Conservation (phyloP, 2,329 filamentous ascomycete species). For the Paraphaeosphaeria minitans region DNA sequence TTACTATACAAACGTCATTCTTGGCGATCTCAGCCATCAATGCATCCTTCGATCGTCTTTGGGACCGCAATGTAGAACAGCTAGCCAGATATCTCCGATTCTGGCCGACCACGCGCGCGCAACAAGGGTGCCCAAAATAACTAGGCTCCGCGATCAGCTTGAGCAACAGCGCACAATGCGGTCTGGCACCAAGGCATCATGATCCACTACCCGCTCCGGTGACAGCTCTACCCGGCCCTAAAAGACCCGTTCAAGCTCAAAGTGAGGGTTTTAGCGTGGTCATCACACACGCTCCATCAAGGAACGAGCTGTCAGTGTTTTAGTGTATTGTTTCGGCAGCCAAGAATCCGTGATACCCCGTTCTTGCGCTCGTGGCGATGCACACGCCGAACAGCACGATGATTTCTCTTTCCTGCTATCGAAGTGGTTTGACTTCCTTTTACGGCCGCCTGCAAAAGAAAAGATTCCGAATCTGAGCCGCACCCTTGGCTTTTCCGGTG, state of each 20-base stretch:
- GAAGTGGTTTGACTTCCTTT: neutral
- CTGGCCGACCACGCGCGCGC: neutral
- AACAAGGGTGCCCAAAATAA: neutral
- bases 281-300: conserved; percentile 3
- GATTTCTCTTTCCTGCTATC: neutral
- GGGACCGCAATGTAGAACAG: neutral
- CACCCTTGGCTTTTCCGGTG: conserved; percentile 1
- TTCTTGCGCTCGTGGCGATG: no score
- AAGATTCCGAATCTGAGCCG: conserved; percentile 1
- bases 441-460: neutral
- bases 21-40: neutral
- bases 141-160: conserved; percentile 1
- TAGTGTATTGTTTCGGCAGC: neutral
- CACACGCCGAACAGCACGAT: neutral
- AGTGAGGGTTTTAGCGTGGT: neutral
- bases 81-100: neutral
- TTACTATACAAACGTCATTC: neutral
- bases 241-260: neutral
- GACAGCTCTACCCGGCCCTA: neutral
- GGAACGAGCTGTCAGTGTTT: neutral
- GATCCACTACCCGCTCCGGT: neutral
- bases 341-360: neutral
- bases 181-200: neutral
- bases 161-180: neutral
- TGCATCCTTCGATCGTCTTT: conserved; percentile 5